A percentile compares a stretch with the other conserved stretches of the same genome.
These are phyloP conservation scores for Curvularia verruculosa DNA, from an alignment of 2,329 filamentous ascomycete species.

Conservation along the genomic window DNA sequence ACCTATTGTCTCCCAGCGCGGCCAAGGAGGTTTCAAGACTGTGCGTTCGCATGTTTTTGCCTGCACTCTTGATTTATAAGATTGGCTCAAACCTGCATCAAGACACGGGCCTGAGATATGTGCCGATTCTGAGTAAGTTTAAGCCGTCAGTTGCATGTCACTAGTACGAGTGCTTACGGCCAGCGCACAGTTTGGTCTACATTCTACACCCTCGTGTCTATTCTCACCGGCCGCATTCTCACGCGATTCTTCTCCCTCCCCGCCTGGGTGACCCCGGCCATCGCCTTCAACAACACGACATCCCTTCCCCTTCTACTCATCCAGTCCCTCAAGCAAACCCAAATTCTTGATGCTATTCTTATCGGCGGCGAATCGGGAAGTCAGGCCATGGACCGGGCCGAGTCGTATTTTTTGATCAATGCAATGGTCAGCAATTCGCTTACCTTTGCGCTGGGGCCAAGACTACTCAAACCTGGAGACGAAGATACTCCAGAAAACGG, in stretches of 20 bases:
- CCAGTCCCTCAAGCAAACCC: slow-evolving; percentile 61
- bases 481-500: slow-evolving; percentile 51
- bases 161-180: slow-evolving; percentile 15
- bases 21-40: slow-evolving; percentile 61
- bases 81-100: slow-evolving; percentile 58
- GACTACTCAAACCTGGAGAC: slow-evolving; percentile 58
- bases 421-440: slow-evolving; percentile 67
- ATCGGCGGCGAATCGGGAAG: slow-evolving; percentile 51
- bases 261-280: slow-evolving; percentile 60
- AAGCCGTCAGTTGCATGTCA: neutral
- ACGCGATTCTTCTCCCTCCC: slow-evolving; percentile 58
- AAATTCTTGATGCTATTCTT: slow-evolving; percentile 60
- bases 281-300: slow-evolving; percentile 65
- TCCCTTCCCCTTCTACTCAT: slow-evolving; percentile 60
- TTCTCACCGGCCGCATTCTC: slow-evolving; percentile 54
- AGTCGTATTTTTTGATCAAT: slow-evolving; percentile 70
- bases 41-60: slow-evolving; percentile 61
- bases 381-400: slow-evolving; percentile 63
- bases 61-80: slow-evolving; percentile 60
- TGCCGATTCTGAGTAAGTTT: slow-evolving; percentile 54
- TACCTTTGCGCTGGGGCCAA: slow-evolving; percentile 68
- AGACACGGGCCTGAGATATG: slow-evolving; percentile 56
- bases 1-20: slow-evolving; percentile 54
- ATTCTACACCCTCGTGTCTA: slow-evolving; percentile 57
- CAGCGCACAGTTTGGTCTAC: slow-evolving; percentile 56